Evolutionary conservation across 345 rosid species (phyloP), one percentile per base, ranked within the genome.

Genomic region (Acer negundo): DNA sequence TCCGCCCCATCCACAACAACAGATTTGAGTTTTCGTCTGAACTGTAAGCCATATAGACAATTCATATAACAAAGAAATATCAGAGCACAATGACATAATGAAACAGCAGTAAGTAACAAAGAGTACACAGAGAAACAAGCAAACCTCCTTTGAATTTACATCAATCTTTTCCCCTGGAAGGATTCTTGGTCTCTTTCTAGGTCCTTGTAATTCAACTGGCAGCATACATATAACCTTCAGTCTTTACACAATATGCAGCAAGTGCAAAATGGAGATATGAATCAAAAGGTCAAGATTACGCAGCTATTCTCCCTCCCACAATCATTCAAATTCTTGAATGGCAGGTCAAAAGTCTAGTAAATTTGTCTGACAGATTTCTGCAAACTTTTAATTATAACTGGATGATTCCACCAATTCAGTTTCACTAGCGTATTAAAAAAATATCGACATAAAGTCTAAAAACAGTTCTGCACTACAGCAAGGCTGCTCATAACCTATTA

Each of bases 121-220:
- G 23, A 53, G 10, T 58, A 11, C 73, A 22, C 20, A 38, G 20
- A 59, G 31, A 23, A 62, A 78, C 71, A 75, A 69, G 24, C 80
- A 31, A 69, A 95, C 98, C 97, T 91, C 81, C 85, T 90, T 90
- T 42, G 94, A 87, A 76, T 86, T 85, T 83, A 88, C 89, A 77
- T 90, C 81, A 24, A 82, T 23, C 71, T 76, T 89, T 62, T 67
- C 82, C 51, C 81, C 75, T 19, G 91, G 99, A 69, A 85, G 90
- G 78, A 95, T 81, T 73, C 87, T 89, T n/a, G 97, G 98, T 89
- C 81, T 90, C 91, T 88, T 93, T 70, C 3, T 80, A 19, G 97
- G 97, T 74, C 91, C 87, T 83, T 85, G 74, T 74, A 85, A 76
- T 76, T 91, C 89, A 87, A 84, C 98, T 95, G 83, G 49, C 47